phyloP scores from a whole-genome alignment of 208 protist species.

The Trypanosomatidae sp. region DNA sequence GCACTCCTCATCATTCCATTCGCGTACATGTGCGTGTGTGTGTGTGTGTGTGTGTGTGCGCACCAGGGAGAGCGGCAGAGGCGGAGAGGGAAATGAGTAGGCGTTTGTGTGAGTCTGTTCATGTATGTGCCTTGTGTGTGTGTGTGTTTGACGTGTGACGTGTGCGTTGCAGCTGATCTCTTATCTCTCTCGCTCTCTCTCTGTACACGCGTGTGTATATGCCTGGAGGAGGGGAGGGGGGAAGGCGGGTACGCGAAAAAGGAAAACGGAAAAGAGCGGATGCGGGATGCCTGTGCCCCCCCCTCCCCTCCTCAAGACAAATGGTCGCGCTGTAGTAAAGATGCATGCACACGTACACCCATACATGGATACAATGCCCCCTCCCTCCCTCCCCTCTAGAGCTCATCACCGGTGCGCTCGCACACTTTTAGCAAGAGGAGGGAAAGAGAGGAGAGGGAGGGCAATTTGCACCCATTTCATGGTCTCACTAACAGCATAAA shows the following conservation, averaged over 20 bases:
- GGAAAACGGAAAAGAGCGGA: too few species aligned
- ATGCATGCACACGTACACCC: not conserved
- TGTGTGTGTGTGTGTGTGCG: not conserved
- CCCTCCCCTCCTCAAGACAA: conserved; percentile 1
- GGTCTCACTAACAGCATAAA: too few species aligned
- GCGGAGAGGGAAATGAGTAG: not conserved
- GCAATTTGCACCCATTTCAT: too few species aligned
- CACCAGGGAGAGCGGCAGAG: not conserved
- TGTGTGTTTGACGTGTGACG: not conserved
- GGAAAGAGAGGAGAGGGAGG: too few species aligned
- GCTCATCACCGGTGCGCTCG: too few species aligned
- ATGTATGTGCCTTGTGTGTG: too few species aligned
- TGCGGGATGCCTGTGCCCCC: too few species aligned
- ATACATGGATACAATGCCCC: not conserved
- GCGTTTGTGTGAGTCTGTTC: not conserved
- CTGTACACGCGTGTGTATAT: not conserved
- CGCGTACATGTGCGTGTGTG: not conserved
- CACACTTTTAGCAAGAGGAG: too few species aligned
- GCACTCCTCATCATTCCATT: not conserved
- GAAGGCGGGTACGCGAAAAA: too few species aligned
- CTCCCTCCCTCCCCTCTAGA: too few species aligned
- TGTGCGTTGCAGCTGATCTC: not conserved
- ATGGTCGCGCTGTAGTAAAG: not conserved
- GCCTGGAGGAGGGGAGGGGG: too few species aligned
- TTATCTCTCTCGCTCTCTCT: not conserved